Evolutionary conservation across 192 early-diverging fungal species (phyloP).

Genomic region (Backusella tuberculispora): DNA sequence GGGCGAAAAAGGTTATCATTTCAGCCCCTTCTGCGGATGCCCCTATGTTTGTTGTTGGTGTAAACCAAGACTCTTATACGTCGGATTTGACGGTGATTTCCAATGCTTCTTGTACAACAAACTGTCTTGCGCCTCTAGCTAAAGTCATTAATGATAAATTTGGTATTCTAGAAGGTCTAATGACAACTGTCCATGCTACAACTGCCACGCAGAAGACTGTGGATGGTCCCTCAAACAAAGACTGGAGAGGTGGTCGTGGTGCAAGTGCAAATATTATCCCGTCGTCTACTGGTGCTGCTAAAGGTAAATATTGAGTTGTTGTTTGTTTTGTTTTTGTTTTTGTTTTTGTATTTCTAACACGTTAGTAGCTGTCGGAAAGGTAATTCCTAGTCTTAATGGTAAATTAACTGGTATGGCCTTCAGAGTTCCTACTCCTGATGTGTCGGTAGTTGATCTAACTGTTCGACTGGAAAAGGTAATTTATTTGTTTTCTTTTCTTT

Average conservation of each 20-base stretch:
- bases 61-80: constrained; percentile 96
- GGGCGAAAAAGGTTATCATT: constrained; percentile 99
- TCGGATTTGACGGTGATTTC: constrained; percentile 85
- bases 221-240: constrained; percentile 95
- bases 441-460: constrained; percentile 98
- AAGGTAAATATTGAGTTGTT: constrained; percentile 59
- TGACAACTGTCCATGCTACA: constrained; percentile 98
- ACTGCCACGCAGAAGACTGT: constrained; percentile 99
- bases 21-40: constrained; percentile 96
- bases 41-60: constrained; percentile 97
- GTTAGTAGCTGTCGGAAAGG: constrained; percentile 87
- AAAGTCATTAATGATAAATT: constrained; percentile 97
- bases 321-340: not conserved
- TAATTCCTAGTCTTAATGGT: constrained; percentile 82
- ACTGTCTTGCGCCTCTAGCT: constrained; percentile 97
- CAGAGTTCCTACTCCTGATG: constrained; percentile 92
- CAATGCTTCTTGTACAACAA: constrained; percentile 99
- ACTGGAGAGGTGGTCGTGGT: constrained; percentile 97
- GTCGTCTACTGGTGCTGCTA: constrained; percentile 96
- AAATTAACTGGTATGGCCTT: constrained; percentile 99
- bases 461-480: constrained; percentile 83
- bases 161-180: constrained; percentile 93
- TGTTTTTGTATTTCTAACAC: constrained; percentile 3
- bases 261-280: constrained; percentile 96
- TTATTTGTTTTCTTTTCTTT: not conserved